A percentile compares a stretch with the other conserved stretches of the same genome.
Conservation (phyloP, 2,329 filamentous ascomycete genomes). For the Cladosporium cucumerinum region DNA sequence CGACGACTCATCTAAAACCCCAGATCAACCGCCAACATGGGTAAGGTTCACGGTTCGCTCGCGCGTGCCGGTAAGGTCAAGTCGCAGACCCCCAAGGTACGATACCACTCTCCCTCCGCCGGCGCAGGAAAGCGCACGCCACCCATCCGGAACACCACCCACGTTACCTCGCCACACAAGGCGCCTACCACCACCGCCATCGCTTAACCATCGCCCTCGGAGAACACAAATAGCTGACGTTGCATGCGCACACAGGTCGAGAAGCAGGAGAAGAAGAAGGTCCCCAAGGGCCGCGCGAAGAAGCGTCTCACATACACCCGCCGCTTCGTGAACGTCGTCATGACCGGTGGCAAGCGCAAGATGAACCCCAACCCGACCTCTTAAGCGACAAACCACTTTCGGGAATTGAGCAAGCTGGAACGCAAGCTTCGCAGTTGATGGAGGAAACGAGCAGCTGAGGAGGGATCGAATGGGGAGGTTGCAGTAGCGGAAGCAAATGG, state of each 20-base stretch:
- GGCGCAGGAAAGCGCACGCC: slow-evolving; percentile 2
- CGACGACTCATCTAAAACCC: slow-evolving; percentile 22
- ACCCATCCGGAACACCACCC: slow-evolving; percentile 12
- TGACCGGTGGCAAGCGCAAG: slow-evolving; percentile 98
- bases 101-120: slow-evolving; percentile 32
- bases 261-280: slow-evolving; percentile 92
- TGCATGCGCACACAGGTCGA: slow-evolving; percentile 60
- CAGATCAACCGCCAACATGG: slow-evolving; percentile 62
- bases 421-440: slow-evolving; percentile 2
- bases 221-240: slow-evolving; percentile 26
- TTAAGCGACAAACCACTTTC: slow-evolving; percentile 41
- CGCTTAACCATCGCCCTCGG: background rate
- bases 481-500: slow-evolving; percentile 17
- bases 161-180: slow-evolving; percentile 25
- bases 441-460: background rate
- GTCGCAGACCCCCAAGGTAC: slow-evolving; percentile 89
- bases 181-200: slow-evolving; percentile 19
- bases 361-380: slow-evolving; percentile 85
- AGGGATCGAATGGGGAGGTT: slow-evolving; percentile 12
- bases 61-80: slow-evolving; percentile 98
- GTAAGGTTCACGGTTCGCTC: slow-evolving; percentile 91
- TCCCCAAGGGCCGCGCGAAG: slow-evolving; percentile 93
- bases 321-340: slow-evolving; percentile 96
- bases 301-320: slow-evolving; percentile 96
- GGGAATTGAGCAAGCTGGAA: slow-evolving; percentile 3